Evolutionary conservation across 1,139 yeast species (phyloP), one percentile per base, ranked within the genome.

Genomic region (Candida smagusa): DNA sequence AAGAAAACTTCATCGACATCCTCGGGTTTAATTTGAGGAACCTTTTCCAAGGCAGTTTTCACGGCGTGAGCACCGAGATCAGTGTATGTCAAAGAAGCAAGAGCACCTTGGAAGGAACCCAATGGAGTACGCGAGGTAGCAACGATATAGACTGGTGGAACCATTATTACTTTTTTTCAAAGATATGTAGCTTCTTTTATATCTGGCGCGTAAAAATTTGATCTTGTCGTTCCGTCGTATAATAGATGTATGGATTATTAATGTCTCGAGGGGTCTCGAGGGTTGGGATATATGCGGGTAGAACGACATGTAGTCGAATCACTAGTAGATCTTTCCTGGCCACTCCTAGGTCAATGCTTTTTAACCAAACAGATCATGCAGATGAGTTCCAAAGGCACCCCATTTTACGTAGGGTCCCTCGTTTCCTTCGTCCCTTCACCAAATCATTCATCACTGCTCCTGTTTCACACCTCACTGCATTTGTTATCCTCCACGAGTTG

Each of bases 61-160:
- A 92, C 96, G 35, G 97, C 97, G 52, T 83, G 86, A 25, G 94
- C 78, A 39, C 98, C 98, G 44, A 92, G 77, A 58, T 90, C 97
- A 42, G 84, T 79, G 58, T 84, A 89, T 34, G 79, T 68, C 56
- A 84, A 75, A 31, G 94, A 75, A 30, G 94, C 63, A 39, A 92
- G 75, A 5, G 79, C 60, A 39, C 98, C 97, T 62, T 86, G 92
- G 71, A 92, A 85, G 16, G 95, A 81, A 32, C 97, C 97, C 52
- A 90, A 78, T 53, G 98, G 98, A 19, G 98, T 92, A 74, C 98
- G 85, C 36, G 96, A 80, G 34, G 88, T 75, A 27, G 96, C 69
- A 42, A 89, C 97, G 59, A 92, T 88, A 65, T 89, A 92, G 30
- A 89, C 98, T 49, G 81, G 39, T 40, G 42, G 41, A 37, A 37